phyloP scores from a whole-genome alignment of 306 rosid species.

The Alnus rubra region DNA sequence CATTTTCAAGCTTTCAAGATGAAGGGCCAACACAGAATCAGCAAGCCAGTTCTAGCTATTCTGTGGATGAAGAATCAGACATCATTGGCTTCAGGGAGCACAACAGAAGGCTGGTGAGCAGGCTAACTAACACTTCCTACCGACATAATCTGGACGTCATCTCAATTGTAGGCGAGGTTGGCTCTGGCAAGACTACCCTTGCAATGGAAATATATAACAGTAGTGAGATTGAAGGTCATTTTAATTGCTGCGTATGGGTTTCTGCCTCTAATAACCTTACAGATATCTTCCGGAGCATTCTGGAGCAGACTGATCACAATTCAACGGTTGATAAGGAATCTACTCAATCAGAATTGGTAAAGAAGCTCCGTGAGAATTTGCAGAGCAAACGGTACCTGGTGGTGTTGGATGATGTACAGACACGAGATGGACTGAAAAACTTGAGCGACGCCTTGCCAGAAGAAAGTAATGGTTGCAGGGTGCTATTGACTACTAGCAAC shows the following conservation, averaged over 20 bases:
- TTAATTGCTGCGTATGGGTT: neutral
- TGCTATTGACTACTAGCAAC: neutral
- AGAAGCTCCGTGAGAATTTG: neutral
- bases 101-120: neutral
- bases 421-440: neutral
- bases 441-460: neutral
- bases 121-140: neutral
- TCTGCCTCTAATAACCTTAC: neutral
- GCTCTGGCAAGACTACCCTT: neutral
- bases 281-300: neutral
- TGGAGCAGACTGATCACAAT: neutral
- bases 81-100: neutral
- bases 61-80: neutral
- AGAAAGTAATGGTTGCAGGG: neutral
- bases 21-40: neutral
- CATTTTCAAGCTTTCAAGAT: neutral
- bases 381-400: neutral
- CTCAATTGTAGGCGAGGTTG: neutral
- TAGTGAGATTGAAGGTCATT: neutral
- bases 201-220: neutral
- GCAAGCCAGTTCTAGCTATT: neutral
- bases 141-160: neutral
- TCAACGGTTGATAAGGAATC: neutral
- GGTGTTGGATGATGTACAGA: neutral
- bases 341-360: neutral